Evolutionary conservation across 1,284 basidiomycete genomes (phyloP).

Genomic region (Papiliotrema flavescens): DNA sequence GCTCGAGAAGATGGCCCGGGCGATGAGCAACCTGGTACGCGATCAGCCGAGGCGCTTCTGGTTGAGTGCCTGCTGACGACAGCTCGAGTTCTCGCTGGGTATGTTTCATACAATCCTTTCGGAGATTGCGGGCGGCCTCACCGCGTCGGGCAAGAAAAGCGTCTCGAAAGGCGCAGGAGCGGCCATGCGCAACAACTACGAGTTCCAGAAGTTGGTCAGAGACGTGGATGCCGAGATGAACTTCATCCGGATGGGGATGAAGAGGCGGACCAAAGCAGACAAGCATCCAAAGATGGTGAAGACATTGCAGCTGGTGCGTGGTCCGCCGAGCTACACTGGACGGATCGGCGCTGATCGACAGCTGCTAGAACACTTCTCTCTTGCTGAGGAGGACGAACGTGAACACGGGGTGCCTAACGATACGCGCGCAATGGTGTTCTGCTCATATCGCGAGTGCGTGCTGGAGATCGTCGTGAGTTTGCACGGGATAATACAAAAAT

Average conservation of each 20-base stretch:
- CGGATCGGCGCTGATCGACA: slow-evolving; percentile 18
- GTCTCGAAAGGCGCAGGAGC: slow-evolving; percentile 28
- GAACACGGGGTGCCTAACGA: slow-evolving; percentile 48
- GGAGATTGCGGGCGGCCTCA: slow-evolving; percentile 45
- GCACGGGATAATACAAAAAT: background rate
- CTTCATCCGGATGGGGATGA: slow-evolving; percentile 32
- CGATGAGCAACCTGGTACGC: slow-evolving; percentile 81
- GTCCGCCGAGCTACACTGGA: too few relatives aligned
- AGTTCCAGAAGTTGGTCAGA: slow-evolving; percentile 42
- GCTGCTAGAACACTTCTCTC: slow-evolving; percentile 73
- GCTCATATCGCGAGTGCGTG: slow-evolving; percentile 80
- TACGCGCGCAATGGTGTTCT: slow-evolving; percentile 94
- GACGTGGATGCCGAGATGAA: slow-evolving; percentile 45
- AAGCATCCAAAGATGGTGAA: slow-evolving; percentile 90
- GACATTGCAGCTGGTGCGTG: slow-evolving; percentile 65
- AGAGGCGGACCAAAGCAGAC: slow-evolving; percentile 46
- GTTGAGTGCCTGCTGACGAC: too few relatives aligned
- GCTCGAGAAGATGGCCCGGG: slow-evolving; percentile 60
- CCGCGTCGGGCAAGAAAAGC: slow-evolving; percentile 37
- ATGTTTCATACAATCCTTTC: slow-evolving; percentile 68
- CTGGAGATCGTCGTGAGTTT: slow-evolving; percentile 73
- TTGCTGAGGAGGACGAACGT: slow-evolving; percentile 56
- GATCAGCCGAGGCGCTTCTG: too few relatives aligned
- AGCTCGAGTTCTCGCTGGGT: slow-evolving; percentile 77
- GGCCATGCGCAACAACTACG: slow-evolving; percentile 37